Conservation (phyloP, 2,329 filamentous ascomycete genomes). For the Aspergillus sojae region DNA sequence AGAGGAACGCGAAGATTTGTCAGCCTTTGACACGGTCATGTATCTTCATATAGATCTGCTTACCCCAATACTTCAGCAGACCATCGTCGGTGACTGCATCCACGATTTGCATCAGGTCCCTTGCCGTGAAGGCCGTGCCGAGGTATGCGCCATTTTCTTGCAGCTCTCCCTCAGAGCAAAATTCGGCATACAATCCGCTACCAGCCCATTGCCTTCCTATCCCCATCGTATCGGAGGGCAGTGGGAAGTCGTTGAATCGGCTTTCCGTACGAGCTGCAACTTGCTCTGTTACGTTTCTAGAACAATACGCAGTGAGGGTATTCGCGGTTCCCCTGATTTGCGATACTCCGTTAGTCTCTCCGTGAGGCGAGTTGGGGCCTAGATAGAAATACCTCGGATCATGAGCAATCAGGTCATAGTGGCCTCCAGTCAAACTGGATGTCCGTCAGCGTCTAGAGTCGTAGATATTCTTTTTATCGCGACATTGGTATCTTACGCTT, state of each 20-base stretch:
- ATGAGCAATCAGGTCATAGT: constrained; percentile 6
- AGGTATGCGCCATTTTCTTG: constrained; percentile 39
- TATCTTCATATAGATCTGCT: not conserved
- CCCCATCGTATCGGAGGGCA: not conserved
- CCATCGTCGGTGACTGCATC: constrained; percentile 49
- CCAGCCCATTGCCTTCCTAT: constrained; percentile 11
- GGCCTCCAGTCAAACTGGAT: not conserved
- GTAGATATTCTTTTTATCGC: not conserved
- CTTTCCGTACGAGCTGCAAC: not conserved
- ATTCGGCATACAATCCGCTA: constrained; percentile 3
- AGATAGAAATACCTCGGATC: not conserved
- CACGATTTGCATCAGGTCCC: constrained; percentile 50
- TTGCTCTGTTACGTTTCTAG: not conserved
- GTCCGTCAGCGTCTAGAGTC: not conserved
- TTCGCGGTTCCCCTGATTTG: constrained; percentile 3
- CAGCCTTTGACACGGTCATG: not conserved
- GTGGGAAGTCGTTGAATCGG: not conserved
- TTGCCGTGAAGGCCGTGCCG: constrained; percentile 48
- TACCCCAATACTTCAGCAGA: constrained; percentile 32
- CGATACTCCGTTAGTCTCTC: not conserved
- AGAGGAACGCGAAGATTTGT: not conserved
- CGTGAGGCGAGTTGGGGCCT: not conserved
- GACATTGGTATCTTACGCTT: not conserved
- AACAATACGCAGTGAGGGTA: constrained; percentile 4
- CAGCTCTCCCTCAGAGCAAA: constrained; percentile 9